Evolutionary conservation across 2,329 filamentous ascomycete species (phyloP), one percentile per base, ranked within the genome.

Genomic region (Rosellinia necatrix): DNA sequence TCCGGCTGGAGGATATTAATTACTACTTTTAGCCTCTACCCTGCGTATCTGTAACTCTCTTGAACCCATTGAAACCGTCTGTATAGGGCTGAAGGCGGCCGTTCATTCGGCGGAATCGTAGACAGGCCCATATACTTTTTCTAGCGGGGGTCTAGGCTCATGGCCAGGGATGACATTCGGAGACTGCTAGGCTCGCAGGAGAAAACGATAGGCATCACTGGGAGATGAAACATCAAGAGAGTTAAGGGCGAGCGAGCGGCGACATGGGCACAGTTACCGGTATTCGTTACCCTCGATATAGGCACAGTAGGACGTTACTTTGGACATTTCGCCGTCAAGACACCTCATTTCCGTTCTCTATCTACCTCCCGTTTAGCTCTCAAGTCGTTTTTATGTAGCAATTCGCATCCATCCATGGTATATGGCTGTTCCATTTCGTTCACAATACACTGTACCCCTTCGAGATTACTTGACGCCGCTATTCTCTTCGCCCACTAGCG

Each of bases 391-490:
- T 32, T 40, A 13, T 25, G 24, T 46, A 15, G 35, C 55, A 52
- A 44, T 40, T 22, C 17, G 21, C 44, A 25, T 52, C 22, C n/a
- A 25, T 49, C 24, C n/a, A 42, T 43, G 50, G 35, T 55, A 59
- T 59, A 34, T 55, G 29, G 30, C 40, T 4, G 19, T 35, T 8
- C 21, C 32, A 30, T 44, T n/a, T 22, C 37, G 35, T 52, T 37
- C 35, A 34, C 32, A 34, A n/a, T 40, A 53, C 22, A 19, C 44
- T 30, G 42, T 34, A 51, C 30, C 29, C 46, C 32, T 13, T 21
- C 42, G 17, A 29, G 32, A 51, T 38, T 46, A 48, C 34, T 8
- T 19, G 19, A 37, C 34, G 32, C 49, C 17, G 38, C 24, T 46
- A 25, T 10, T 54, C 21, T 34, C 21, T 37, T 34, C 32, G 22